Base-by-base conservation (phyloP, 176 grass and related monocot species). In the maize (Zea mays) region DNA sequence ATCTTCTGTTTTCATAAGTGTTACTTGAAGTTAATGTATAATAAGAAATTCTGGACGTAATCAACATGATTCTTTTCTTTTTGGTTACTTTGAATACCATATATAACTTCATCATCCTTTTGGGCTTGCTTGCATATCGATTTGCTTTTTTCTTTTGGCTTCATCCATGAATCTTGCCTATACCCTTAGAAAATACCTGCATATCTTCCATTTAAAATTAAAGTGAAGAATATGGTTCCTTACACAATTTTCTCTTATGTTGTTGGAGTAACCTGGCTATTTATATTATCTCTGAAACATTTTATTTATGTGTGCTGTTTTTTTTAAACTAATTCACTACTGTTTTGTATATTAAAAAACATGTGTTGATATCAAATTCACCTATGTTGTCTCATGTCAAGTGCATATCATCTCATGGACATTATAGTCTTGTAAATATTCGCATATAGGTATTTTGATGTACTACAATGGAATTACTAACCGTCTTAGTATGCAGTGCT, bases 271-370 rank as follows among this genome's bases (percentile, higher is more conserved):
- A 54, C 37, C 34, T 65, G 14, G 33, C 38, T 14, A 84, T 55
- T 10, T n/a, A 8, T 62, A 17, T 52, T 52, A 39, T 52, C 10
- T 72, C 14, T 33, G 58, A 11, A 56, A 64, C 9, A 45, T 68
- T 62, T 71, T 54, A 14, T 79, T 66, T 90, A 38, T 34, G 13
- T 65, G 38, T 75, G 9, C 20, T 73, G 1, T 60, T 35, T 21
- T 35, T 21, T 27, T 19, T 68, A 10, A 68, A 76, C 39, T 43
- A 45, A 41, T 59, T 83, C 33, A 58, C 69, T 71, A 33, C 58
- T 80, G n/a, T 69, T 65, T 75, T 37, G 83, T 82, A 8, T 38
- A 8, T 82, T 10, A 80, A 50, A 51, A 57, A 20, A 50, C 38
- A 67, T 80, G 67, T 45, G 60, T 27, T 1, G 27, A 27, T 27